phyloP scores from a whole-genome alignment of 495 filamentous ascomycete genomes.

The Penicillium daleae region DNA sequence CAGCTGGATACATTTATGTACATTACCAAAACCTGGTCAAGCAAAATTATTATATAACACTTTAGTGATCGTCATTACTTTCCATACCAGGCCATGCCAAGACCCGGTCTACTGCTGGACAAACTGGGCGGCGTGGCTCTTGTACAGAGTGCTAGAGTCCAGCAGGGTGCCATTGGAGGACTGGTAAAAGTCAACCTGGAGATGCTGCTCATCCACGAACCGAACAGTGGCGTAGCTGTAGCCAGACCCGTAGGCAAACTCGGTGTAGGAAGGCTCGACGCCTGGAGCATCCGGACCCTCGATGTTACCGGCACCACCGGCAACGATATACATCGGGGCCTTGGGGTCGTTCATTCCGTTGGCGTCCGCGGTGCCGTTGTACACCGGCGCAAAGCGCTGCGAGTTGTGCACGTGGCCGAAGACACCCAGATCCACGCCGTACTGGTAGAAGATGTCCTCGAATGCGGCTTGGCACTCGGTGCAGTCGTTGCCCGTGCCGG shows the following conservation, averaged over 20 bases:
- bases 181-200: slow-evolving; percentile 49
- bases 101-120: slow-evolving; percentile 44
- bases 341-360: slow-evolving; percentile 55
- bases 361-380: slow-evolving; percentile 46
- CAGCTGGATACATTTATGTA: neutral
- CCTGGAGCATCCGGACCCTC: slow-evolving; percentile 47
- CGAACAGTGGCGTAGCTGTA: slow-evolving; percentile 53
- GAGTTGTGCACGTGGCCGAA: slow-evolving; percentile 67
- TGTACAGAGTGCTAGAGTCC: slow-evolving; percentile 56
- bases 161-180: slow-evolving; percentile 54
- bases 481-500: slow-evolving; percentile 45
- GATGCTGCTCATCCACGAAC: slow-evolving; percentile 36
- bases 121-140: slow-evolving; percentile 53
- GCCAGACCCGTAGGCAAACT: slow-evolving; percentile 60
- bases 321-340: slow-evolving; percentile 60
- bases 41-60: neutral
- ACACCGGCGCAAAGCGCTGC: slow-evolving; percentile 49
- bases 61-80: neutral
- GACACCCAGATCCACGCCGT: slow-evolving; percentile 64
- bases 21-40: neutral
- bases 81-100: no score
- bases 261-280: slow-evolving; percentile 45
- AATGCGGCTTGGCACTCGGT: slow-evolving; percentile 58
- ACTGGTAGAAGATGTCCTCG: slow-evolving; percentile 59
- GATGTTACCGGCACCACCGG: slow-evolving; percentile 53